Percentiles rank a stretch among this genome's conserved stretches.
Evolutionary conservation across 106 monocot genomes (phyloP).

Genomic region (Acorus calamus): DNA sequence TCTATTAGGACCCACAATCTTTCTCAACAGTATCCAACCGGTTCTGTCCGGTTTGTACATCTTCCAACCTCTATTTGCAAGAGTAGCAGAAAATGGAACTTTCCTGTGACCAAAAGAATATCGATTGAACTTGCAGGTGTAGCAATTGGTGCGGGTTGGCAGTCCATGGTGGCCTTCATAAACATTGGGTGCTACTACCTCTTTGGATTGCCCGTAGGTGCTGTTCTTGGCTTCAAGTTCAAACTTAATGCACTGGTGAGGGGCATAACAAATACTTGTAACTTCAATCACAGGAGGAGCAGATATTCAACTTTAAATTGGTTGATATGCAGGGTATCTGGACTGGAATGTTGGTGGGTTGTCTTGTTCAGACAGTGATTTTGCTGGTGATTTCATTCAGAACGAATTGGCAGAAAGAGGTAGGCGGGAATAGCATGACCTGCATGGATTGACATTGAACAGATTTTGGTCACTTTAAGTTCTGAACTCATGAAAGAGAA

Average conservation of each 20-base stretch:
- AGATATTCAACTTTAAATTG: background rate
- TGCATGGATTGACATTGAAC: no score
- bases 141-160: constrained; percentile 84
- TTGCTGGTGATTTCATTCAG: constrained; percentile 39
- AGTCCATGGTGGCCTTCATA: constrained; percentile 51
- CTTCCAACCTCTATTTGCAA: constrained; percentile 15
- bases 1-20: constrained; percentile 46
- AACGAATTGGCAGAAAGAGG: constrained; percentile 79
- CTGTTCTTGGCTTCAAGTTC: constrained; percentile 65
- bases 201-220: constrained; percentile 60
- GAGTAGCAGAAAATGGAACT: constrained; percentile 15
- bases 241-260: constrained; percentile 56
- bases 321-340: constrained; percentile 61
- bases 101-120: no score
- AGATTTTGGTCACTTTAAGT: no score
- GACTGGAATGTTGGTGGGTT: constrained; percentile 57
- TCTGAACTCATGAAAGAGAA: no score
- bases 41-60: constrained; percentile 53
- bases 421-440: background rate
- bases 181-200: constrained; percentile 74
- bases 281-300: background rate
- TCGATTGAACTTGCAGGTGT: constrained; percentile 31
- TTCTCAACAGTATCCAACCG: constrained; percentile 79
- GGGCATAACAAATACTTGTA: background rate
- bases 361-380: constrained; percentile 47